These are phyloP conservation scores for Ajuga chamaepitys DNA, from an alignment of 257 asterid species.

Conservation along the genomic window DNA sequence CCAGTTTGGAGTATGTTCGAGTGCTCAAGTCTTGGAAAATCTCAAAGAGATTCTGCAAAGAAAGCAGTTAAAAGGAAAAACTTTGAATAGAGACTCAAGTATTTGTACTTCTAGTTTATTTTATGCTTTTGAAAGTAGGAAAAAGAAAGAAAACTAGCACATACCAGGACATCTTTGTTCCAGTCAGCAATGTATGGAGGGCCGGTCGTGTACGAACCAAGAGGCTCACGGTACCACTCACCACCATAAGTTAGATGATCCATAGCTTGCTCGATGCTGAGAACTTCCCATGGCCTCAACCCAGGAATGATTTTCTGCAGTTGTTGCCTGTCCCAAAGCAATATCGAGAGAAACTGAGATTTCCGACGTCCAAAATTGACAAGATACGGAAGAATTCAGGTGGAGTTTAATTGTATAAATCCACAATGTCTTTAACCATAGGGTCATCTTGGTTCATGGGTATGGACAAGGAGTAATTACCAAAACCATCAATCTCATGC, in stretches of 20 bases:
- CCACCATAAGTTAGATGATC: constrained; percentile 79
- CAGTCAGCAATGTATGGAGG: constrained; percentile 73
- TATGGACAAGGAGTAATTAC: no score
- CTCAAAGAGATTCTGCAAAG: constrained; percentile 40
- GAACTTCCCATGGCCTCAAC: constrained; percentile 97
- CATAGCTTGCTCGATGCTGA: constrained; percentile 96
- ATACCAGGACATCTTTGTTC: constrained; percentile 57
- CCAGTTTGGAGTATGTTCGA: constrained; percentile 33
- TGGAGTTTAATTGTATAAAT: no score
- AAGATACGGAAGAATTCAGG: no score
- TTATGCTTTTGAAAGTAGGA: background rate
- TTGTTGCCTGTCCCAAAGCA: constrained; percentile 40
- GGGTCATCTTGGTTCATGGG: no score
- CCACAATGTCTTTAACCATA: no score
- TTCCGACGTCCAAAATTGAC: no score
- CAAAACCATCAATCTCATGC: no score
- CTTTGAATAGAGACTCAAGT: no score
- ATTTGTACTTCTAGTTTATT: no score
- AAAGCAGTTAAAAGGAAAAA: background rate
- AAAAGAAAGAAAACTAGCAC: background rate
- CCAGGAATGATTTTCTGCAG: constrained; percentile 71
- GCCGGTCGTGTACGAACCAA: constrained; percentile 79
- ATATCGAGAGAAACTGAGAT: background rate
- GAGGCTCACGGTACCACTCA: constrained; percentile 87
- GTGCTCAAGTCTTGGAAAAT: constrained; percentile 36